Conservation (phyloP, 2,329 filamentous ascomycete species). For the Cladobotryum protrusum region DNA sequence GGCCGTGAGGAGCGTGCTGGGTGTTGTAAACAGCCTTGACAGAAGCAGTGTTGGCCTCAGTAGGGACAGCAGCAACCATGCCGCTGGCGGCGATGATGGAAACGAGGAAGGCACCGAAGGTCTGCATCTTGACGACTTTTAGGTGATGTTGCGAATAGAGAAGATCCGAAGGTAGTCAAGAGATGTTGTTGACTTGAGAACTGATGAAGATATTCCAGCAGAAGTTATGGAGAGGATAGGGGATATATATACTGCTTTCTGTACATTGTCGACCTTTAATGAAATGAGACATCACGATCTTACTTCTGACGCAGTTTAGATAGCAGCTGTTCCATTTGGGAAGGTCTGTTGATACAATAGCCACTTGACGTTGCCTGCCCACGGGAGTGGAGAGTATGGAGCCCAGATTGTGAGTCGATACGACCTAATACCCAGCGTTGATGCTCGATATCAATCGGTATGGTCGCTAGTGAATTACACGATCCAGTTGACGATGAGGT, state of each 20-base stretch:
- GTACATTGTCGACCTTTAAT: background rate
- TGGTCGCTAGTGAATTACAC: slow-evolving; percentile 1
- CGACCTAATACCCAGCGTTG: background rate
- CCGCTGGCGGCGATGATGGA: slow-evolving; percentile 15
- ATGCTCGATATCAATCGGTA: background rate
- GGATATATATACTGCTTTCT: background rate
- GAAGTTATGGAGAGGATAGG: background rate
- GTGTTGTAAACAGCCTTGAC: slow-evolving; percentile 11
- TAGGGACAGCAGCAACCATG: slow-evolving; percentile 11
- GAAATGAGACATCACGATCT: background rate
- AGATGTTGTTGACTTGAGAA: slow-evolving; percentile 6
- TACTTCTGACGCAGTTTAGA: too few relatives aligned
- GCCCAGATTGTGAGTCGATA: slow-evolving; percentile 4
- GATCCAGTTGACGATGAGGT: background rate
- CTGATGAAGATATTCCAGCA: slow-evolving; percentile 4
- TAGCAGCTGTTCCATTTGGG: slow-evolving; percentile 3
- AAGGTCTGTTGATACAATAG: slow-evolving; percentile 7
- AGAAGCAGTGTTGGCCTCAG: slow-evolving; percentile 8
- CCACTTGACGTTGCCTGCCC: slow-evolving; percentile 3
- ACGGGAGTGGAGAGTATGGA: slow-evolving; percentile 5
- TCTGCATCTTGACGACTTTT: slow-evolving; percentile 14
- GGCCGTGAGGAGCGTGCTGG: slow-evolving; percentile 10
- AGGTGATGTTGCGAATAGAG: background rate
- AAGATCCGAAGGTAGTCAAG: background rate
- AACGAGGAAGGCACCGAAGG: slow-evolving; percentile 16